Base-by-base conservation (phyloP, 1,284 basidiomycete genomes). In the Stereum hirsutum region DNA sequence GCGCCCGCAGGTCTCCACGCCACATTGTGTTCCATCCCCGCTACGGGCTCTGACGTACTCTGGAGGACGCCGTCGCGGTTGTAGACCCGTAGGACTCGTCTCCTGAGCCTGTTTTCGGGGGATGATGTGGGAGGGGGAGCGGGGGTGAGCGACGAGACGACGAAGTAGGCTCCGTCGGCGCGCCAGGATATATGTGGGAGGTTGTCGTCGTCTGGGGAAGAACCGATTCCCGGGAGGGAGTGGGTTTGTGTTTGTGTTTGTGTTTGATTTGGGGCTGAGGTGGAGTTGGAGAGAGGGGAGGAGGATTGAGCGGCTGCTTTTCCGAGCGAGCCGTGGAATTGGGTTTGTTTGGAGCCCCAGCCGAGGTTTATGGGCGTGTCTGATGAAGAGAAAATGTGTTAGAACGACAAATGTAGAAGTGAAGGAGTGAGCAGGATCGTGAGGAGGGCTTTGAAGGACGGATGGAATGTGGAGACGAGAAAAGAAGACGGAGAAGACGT, bases 341-440 rank as follows among this genome's bases (percentile, higher is more conserved):
- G 96, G 0, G 96, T 99, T 54, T 88, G 75, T 57, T 95, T 96
- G 4, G 89, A 90, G 24, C 96, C 96, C 96, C 96, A 99, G 7
- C 96, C 96, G 43, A 98, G 89, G 53, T 94, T 90, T 54, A 97
- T 90, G 5, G 89, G 90, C 31, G 81, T 78, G 59, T 92, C 92
- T 91, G 53, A 8, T 12, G 31, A n/a, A 5, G 27, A 15, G 12
- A 30, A 42, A 33, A 42, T 28, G n/a, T n/a, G n/a, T n/a, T n/a
- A n/a, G n/a, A n/a, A n/a, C n/a, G n/a, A n/a, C n/a, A n/a, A n/a
- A n/a, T n/a, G n/a, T n/a, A n/a, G n/a, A n/a, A n/a, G n/a, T n/a
- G n/a, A n/a, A n/a, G n/a, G n/a, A n/a, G n/a, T n/a, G n/a, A n/a
- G n/a, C n/a, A n/a, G n/a, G n/a, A n/a, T n/a, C n/a, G n/a, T n/a